Evolutionary conservation across 139 green algal species (phyloP).

Genomic region (Haematococcus sp.): DNA sequence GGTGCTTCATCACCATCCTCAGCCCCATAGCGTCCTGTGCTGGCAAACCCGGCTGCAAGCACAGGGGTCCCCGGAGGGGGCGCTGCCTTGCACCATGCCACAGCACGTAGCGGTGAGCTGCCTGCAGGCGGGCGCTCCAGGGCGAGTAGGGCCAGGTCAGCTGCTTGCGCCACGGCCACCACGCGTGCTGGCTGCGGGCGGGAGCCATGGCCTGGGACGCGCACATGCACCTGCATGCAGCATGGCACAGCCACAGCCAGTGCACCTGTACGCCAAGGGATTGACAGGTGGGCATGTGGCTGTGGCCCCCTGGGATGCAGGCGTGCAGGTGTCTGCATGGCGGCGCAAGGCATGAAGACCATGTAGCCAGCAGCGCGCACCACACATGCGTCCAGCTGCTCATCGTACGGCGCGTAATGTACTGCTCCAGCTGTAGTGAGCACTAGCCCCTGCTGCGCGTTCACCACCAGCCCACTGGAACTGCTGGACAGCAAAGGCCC

Average conservation of each 20-base stretch:
- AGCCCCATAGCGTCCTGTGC: background rate
- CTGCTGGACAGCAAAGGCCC: background rate
- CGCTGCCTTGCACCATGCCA: too few relatives aligned
- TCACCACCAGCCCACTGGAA: slow-evolving; percentile 1
- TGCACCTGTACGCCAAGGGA: too few relatives aligned
- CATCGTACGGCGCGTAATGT: background rate
- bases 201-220: background rate
- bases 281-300: too few relatives aligned
- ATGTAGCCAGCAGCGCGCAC: background rate
- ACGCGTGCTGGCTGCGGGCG: background rate
- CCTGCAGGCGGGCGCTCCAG: background rate
- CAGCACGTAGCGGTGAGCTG: too few relatives aligned
- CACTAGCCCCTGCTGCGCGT: background rate
- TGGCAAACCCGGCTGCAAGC: too few relatives aligned
- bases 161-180: background rate
- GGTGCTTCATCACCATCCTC: background rate
- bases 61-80: too few relatives aligned
- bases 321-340: too few relatives aligned
- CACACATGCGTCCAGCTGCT: background rate
- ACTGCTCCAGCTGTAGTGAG: slow-evolving; percentile 4
- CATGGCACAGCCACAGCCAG: too few relatives aligned
- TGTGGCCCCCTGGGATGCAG: too few relatives aligned
- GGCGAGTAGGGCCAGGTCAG: background rate
- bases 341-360: too few relatives aligned
- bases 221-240: slow-evolving; percentile 5